Conservation (phyloP, 2,329 filamentous ascomycete genomes). For the Diplodia mutila region DNA sequence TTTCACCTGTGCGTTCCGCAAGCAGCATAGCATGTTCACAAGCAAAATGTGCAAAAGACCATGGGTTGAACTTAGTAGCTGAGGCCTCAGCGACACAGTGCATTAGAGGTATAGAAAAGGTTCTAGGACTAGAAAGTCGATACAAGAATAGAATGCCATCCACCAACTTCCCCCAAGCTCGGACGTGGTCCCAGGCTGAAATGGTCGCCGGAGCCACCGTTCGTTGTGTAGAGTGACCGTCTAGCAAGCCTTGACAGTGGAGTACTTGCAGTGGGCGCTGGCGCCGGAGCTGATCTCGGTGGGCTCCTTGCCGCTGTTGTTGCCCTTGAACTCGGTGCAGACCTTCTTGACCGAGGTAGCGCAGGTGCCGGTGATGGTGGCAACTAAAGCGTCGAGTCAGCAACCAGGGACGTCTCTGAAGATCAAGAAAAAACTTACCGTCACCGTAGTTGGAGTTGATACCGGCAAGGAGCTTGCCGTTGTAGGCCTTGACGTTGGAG, state of each 20-base stretch:
- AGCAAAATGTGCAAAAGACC: neutral
- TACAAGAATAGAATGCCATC: slow-evolving; percentile 20
- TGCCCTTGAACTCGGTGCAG: slow-evolving; percentile 43
- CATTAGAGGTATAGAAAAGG: slow-evolving; percentile 4
- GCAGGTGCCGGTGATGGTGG: slow-evolving; percentile 25
- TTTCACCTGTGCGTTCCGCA: no score
- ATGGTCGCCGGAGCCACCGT: neutral
- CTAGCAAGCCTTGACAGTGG: slow-evolving; percentile 7
- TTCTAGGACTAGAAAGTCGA: slow-evolving; percentile 17
- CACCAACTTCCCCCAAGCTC: neutral
- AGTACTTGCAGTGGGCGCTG: slow-evolving; percentile 16
- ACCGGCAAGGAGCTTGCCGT: slow-evolving; percentile 28
- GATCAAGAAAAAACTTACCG: slow-evolving; percentile 36
- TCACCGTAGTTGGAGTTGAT: slow-evolving; percentile 49
- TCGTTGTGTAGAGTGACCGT: neutral
- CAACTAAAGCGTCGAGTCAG: neutral
- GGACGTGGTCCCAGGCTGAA: neutral
- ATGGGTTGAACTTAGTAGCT: neutral
- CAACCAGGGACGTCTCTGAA: neutral
- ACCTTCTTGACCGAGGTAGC: slow-evolving; percentile 39
- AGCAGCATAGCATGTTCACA: no score
- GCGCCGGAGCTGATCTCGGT: slow-evolving; percentile 9
- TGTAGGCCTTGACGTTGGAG: slow-evolving; percentile 13
- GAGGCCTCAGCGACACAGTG: slow-evolving; percentile 9
- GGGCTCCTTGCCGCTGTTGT: slow-evolving; percentile 55